A percentile compares a stretch with the other conserved stretches of the same genome.
Conservation (phyloP, 2,329 filamentous ascomycete genomes). For the Aspergillus terreus region DNA sequence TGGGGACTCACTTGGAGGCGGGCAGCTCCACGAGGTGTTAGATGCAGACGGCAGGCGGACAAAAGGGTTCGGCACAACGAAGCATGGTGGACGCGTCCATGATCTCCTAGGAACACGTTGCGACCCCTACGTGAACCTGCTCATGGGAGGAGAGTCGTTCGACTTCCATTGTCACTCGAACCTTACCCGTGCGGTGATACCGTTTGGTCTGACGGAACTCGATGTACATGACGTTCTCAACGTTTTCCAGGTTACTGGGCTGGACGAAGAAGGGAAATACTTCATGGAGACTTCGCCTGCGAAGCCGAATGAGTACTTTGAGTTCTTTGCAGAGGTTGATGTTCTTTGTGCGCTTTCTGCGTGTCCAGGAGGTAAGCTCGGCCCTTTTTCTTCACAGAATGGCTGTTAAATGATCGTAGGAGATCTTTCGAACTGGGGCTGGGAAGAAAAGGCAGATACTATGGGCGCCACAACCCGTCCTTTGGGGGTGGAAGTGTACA, state of each 20-base stretch:
- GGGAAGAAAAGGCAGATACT: conserved; percentile 57
- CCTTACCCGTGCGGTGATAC: conserved; percentile 66
- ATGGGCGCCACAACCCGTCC: conserved; percentile 69
- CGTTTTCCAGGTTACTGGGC: conserved; percentile 77
- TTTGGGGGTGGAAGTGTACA: conserved; percentile 70
- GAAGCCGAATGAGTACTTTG: conserved; percentile 54
- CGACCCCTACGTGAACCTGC: conserved; percentile 76
- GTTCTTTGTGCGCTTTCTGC: conserved; percentile 64
- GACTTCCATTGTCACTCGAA: conserved; percentile 86
- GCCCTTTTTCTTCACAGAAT: not conserved
- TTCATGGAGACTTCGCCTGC: conserved; percentile 62
- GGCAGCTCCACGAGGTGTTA: conserved; percentile 34
- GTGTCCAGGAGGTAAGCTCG: conserved; percentile 62
- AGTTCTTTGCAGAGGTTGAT: conserved; percentile 78
- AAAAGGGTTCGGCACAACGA: conserved; percentile 33
- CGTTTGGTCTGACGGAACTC: conserved; percentile 64
- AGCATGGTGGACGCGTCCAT: conserved; percentile 66
- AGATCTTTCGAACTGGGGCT: conserved; percentile 78
- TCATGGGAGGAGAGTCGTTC: conserved; percentile 67
- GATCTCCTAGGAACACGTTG: conserved; percentile 79
- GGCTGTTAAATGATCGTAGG: conserved; percentile 35
- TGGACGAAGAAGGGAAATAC: conserved; percentile 69
- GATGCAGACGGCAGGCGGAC: conserved; percentile 31
- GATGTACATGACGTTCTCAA: conserved; percentile 86
- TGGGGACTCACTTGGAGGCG: conserved; percentile 57